Evolutionary conservation across 208 protist genomes (phyloP).

Genomic region (Crithidia expoeki): DNA sequence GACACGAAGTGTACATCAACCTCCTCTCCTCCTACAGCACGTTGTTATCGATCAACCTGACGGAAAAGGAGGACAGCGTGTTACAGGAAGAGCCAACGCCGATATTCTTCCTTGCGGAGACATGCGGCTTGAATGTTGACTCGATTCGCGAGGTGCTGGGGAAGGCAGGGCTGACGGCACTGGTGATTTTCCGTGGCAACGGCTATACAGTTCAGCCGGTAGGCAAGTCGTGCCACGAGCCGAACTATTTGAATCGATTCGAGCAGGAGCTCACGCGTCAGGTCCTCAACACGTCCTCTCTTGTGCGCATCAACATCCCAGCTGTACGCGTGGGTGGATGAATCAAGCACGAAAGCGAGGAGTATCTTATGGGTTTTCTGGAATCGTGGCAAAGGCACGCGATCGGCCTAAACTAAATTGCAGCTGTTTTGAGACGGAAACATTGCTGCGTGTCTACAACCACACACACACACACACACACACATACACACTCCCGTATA

Average conservation of each 20-base stretch:
- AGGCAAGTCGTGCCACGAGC: not conserved
- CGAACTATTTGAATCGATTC: not conserved
- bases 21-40: slow-evolving; percentile 26
- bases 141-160: slow-evolving; percentile 26
- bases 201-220: slow-evolving; percentile 39
- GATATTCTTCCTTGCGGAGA: slow-evolving; percentile 33
- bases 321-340: not conserved
- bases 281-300: not conserved
- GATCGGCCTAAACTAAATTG: too few species aligned
- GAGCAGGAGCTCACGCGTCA: not conserved
- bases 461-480: not conserved
- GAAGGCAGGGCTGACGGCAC: not conserved
- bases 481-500: not conserved
- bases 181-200: slow-evolving; percentile 24
- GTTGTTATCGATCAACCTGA: slow-evolving; percentile 26
- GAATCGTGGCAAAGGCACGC: too few species aligned
- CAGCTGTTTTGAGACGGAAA: too few species aligned
- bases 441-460: too few species aligned
- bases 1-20: slow-evolving; percentile 19
- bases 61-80: slow-evolving; percentile 12
- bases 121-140: slow-evolving; percentile 20
- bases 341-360: not conserved
- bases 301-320: slow-evolving; percentile 11
- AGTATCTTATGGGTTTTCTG: too few species aligned
- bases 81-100: slow-evolving; percentile 15